A percentile compares a stretch with the other conserved stretches of the same genome.
Conservation (phyloP, 352 stramenopile species). For the Aphanomyces cochlioides region DNA sequence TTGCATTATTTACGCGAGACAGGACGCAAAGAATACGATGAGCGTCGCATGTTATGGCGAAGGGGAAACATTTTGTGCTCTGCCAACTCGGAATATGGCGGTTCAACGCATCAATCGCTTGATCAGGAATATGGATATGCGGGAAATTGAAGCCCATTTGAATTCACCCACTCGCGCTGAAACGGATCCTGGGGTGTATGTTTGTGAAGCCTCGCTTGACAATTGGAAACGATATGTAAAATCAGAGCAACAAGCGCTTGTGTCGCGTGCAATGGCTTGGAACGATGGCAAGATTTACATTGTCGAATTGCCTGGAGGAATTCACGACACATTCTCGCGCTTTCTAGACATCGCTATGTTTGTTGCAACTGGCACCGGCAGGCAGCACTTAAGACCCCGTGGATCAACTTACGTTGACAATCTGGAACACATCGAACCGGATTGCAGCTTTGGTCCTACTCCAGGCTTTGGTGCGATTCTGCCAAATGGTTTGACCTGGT, state of each 20-base stretch:
- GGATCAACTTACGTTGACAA: slow-evolving; percentile 27
- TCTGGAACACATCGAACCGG: slow-evolving; percentile 27
- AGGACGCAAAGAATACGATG: slow-evolving; percentile 1
- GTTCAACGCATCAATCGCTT: slow-evolving; percentile 5
- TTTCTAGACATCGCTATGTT: slow-evolving; percentile 18
- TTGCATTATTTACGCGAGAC: no score
- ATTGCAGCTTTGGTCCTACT: slow-evolving; percentile 30
- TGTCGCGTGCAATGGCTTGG: slow-evolving; percentile 31
- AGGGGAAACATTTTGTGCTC: not conserved
- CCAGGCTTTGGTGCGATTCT: slow-evolving; percentile 22
- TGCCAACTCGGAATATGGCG: not conserved
- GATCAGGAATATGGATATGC: slow-evolving; percentile 1
- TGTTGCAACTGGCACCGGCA: slow-evolving; percentile 4
- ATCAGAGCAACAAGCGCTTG: slow-evolving; percentile 26
- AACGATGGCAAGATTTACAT: slow-evolving; percentile 32
- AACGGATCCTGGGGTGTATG: not conserved
- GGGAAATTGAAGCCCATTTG: not conserved
- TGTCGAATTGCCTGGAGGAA: slow-evolving; percentile 19
- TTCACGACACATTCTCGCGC: slow-evolving; percentile 14
- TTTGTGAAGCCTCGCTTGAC: slow-evolving; percentile 17
- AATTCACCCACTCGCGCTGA: not conserved
- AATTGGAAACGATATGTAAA: slow-evolving; percentile 28
- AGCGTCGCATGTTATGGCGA: no score
- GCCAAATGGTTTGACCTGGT: slow-evolving; percentile 19
- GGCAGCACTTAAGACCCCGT: slow-evolving; percentile 15